These are phyloP conservation scores for Trichoderma guizhouense DNA, from an alignment of 2,329 filamentous ascomycete species.

Conservation along the genomic window DNA sequence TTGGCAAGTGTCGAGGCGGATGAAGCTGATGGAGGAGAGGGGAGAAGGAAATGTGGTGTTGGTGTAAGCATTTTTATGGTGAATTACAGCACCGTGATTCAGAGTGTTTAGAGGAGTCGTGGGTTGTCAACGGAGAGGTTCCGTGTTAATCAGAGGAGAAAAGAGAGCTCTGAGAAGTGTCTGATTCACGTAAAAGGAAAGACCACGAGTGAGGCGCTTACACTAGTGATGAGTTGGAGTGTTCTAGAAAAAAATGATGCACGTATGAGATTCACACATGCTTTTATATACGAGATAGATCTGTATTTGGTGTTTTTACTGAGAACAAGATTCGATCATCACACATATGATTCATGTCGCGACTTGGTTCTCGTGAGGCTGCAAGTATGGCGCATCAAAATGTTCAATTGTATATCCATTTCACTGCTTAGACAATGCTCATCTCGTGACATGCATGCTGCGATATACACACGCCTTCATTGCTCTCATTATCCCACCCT, in stretches of 20 bases:
- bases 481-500: background rate
- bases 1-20: background rate
- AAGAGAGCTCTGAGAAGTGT: background rate
- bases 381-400: background rate
- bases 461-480: background rate
- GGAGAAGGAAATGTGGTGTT: background rate
- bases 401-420: background rate
- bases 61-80: background rate
- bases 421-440: background rate
- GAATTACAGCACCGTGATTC: conserved; percentile 7
- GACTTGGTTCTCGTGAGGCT: no score
- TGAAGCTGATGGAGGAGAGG: background rate
- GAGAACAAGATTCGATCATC: background rate
- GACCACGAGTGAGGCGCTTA: background rate
- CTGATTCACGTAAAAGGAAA: background rate
- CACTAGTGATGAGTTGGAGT: accelerated
- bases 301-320: no score
- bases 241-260: background rate
- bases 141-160: background rate
- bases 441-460: background rate
- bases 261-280: background rate
- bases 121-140: background rate
- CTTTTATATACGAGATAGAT: no score
- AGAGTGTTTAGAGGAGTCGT: background rate
- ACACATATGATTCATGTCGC: background rate